phyloP scores from a whole-genome alignment of 1,139 yeast species.

The Candida sanyaensis region DNA sequence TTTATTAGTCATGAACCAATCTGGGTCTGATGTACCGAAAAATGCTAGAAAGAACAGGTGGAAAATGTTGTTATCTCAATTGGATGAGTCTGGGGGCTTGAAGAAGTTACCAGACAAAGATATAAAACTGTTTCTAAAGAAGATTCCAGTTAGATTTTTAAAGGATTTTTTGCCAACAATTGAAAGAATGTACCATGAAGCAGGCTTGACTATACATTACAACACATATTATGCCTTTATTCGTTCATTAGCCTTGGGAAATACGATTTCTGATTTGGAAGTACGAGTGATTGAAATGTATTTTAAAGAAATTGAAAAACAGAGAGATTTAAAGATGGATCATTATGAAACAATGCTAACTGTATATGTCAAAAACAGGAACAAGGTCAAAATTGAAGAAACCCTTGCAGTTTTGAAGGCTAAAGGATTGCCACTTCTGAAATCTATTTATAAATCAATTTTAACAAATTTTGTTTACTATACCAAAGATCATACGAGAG shows the following conservation, averaged over 20 bases:
- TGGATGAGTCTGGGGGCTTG: constrained; percentile 45
- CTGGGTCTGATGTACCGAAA: neutral
- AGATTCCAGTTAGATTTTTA: constrained; percentile 44
- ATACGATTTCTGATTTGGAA: constrained; percentile 22
- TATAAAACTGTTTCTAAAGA: constrained; percentile 41
- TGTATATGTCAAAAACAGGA: constrained; percentile 39
- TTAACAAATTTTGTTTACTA: constrained; percentile 66
- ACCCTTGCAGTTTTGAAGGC: constrained; percentile 51
- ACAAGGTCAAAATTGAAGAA: constrained; percentile 33
- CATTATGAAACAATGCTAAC: constrained; percentile 35
- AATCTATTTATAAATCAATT: constrained; percentile 61
- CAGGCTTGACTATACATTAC: constrained; percentile 31
- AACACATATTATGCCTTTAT: constrained; percentile 48
- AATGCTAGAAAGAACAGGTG: constrained; percentile 53
- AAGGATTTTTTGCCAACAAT: constrained; percentile 34
- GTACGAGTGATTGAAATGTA: constrained; percentile 27
- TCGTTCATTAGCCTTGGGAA: constrained; percentile 35
- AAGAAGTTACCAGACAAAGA: constrained; percentile 34
- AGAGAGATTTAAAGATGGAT: constrained; percentile 12
- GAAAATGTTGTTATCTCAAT: constrained; percentile 51
- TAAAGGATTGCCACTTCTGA: constrained; percentile 53
- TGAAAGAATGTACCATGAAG: constrained; percentile 34
- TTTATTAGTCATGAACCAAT: constrained; percentile 30
- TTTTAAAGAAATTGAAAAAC: constrained; percentile 16
- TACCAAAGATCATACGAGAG: constrained; percentile 55